Base-by-base conservation (phyloP, 306 rosid genomes). In the Quercus dentata region DNA sequence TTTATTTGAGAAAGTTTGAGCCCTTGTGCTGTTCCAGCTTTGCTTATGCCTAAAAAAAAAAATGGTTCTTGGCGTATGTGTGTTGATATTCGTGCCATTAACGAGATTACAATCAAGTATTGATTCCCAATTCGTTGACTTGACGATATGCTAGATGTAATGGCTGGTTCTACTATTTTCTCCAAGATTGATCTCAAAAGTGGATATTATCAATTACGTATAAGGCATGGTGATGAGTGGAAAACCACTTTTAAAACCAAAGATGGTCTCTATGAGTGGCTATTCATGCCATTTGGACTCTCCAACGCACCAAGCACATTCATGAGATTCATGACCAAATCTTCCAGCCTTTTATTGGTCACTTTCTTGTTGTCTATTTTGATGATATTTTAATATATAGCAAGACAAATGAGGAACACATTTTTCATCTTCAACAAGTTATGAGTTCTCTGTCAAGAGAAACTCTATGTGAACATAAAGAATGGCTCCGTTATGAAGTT, bases 241-340 rank as follows among this genome's bases (percentile, higher is more conserved):
- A 4, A 59, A 1, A 71, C 77, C 2, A 0, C 62, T 0, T 79
- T 71, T 13, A 73, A 63, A 57, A 63, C 58, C 1, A 12, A 5
- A 6, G 9, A 56, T 11, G 59, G 59, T 5, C 31, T 78, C 1
- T 23, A 20, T 49, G 49, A 38, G 15, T 70, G 76, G 61, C 1
- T 78, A 25, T 71, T 78, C 11, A 70, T 57, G 69, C 70, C 49
- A 4, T 78, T 73, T 64, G 74, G 83, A n/a, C 62, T 61, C 2
- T 72, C 57, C 2, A 79, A 79, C 19, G 20, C 69, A 19, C 30
- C 59, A 1, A 65, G 79, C 18, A 63, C 74, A 1, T 80, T 74
- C 4, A 80, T 80, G 52, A 0, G 69, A 1, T 38, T 46, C 3
- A 80, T 80, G 74, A 65, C n/a, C 18, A 73, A 10, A 17, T 57